Percentiles rank a stretch among this genome's conserved stretches.
Conservation (phyloP, 345 rosid species). For the Corchorus capsularis region DNA sequence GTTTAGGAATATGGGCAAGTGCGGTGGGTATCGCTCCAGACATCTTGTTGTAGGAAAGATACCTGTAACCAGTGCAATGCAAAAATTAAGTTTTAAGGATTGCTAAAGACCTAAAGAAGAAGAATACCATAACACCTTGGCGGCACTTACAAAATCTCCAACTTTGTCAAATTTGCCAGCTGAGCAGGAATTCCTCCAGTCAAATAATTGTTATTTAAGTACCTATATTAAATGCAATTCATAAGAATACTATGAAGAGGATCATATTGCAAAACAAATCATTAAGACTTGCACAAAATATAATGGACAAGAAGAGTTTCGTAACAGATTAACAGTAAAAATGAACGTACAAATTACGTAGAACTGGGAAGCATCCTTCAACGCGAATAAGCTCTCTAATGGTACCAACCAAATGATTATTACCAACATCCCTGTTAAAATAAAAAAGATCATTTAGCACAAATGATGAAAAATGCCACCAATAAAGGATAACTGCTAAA, state of each 20-base stretch:
- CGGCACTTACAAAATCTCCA: slow-evolving; percentile 85
- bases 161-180: slow-evolving; percentile 78
- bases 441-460: neutral
- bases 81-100: slow-evolving; percentile 17
- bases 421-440: slow-evolving; percentile 79
- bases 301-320: neutral
- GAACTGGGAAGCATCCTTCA: slow-evolving; percentile 84
- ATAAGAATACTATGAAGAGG: neutral
- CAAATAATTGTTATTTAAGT: slow-evolving; percentile 83
- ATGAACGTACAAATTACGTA: slow-evolving; percentile 79
- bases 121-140: neutral
- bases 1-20: slow-evolving; percentile 70
- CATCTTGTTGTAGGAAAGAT: slow-evolving; percentile 84
- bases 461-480: neutral
- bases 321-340: neutral
- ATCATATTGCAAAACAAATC: neutral
- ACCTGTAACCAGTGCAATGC: slow-evolving; percentile 44
- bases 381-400: slow-evolving; percentile 85
- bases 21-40: slow-evolving; percentile 74
- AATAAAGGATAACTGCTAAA: neutral
- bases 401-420: slow-evolving; percentile 94
- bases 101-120: neutral
- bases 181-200: slow-evolving; percentile 96
- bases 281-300: slow-evolving; percentile 9
- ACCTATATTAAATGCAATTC: slow-evolving; percentile 42